Base-by-base conservation (phyloP, 2,329 filamentous ascomycete species). In the Cladosporium sp. region DNA sequence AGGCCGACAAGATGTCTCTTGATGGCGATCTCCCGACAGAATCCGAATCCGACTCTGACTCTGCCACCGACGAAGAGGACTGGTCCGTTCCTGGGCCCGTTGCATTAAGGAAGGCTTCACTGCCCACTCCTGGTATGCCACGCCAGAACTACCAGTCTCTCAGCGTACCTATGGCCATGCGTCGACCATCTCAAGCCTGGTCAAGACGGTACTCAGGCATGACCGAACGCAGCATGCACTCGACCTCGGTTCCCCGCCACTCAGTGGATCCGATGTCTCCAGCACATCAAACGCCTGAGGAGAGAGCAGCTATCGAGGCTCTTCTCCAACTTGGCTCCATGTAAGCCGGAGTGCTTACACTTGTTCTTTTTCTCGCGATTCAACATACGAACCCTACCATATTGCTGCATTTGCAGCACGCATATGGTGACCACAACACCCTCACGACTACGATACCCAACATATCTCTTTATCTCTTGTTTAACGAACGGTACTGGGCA, bases 1-100 rank as follows among this genome's bases (percentile, higher is more conserved):
- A 95, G 73, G 92, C 89, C 37, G 93, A 97, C 76, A 93, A 92
- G 74, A 97, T 97, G 93, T 97, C 92, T 61, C 82, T 91, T 51
- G 88, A 90, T 68, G 82, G 89, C 69, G 69, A 91, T 39, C 38
- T 59, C 15, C 51, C 51, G 9, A 54, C 50, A 88, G 34, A 78
- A 78, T 39, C 65, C 80, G 73, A 75, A 87, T 88, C 90, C 66
- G 87, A 89, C 65, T 67, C 65, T 17, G 62, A 65, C 34, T 68
- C 64, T 14, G 84, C 90, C 60, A 97, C 94, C 22, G 94, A 97
- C 71, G 91, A 97, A 71, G 57, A 59, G 34, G 57, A 59, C 20
- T 59, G 57, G 57, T 51, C 57, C 30, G 42, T 51, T 34, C 37
- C 49, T 49, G 57, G 57, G 34, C 57, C 57, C 11, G 50, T 40